Evolutionary conservation across 2,329 filamentous ascomycete genomes (phyloP).

Genomic region (Phyllosticta citriasiana): DNA sequence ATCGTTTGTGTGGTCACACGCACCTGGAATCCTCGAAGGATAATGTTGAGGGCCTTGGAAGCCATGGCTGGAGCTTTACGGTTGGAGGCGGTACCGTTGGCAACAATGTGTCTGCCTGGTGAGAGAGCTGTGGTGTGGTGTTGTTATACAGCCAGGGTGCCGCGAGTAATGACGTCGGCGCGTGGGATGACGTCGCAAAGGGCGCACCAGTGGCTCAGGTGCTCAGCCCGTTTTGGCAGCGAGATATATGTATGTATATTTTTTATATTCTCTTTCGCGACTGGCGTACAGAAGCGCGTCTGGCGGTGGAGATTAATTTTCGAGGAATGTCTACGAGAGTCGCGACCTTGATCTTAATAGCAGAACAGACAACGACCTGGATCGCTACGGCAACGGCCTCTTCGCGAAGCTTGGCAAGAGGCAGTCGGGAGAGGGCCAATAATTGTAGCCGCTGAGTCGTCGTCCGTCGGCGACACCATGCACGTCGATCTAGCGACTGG

Average conservation of each 20-base stretch:
- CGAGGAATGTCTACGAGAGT: slow-evolving; percentile 9
- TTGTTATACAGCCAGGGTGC: not conserved
- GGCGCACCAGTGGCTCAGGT: not conserved
- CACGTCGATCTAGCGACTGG: not conserved
- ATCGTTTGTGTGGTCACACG: slow-evolving; percentile 8
- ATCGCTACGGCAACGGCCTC: not conserved
- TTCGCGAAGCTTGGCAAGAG: not conserved
- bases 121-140: not conserved
- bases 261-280: not conserved
- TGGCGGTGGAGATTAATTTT: not conserved
- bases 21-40: slow-evolving; percentile 34
- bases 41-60: slow-evolving; percentile 29
- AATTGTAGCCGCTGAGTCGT: not conserved
- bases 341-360: slow-evolving; percentile 13
- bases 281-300: not conserved
- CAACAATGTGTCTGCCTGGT: not conserved
- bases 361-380: not conserved
- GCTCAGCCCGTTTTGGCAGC: not conserved
- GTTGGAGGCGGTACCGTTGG: not conserved
- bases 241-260: not conserved
- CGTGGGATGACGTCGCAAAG: not conserved
- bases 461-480: not conserved
- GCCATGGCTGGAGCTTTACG: slow-evolving; percentile 24
- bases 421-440: not conserved
- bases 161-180: slow-evolving; percentile 4